These are phyloP conservation scores for Chlorociboria aeruginascens DNA, from an alignment of 495 filamentous ascomycete species.

Conservation along the genomic window DNA sequence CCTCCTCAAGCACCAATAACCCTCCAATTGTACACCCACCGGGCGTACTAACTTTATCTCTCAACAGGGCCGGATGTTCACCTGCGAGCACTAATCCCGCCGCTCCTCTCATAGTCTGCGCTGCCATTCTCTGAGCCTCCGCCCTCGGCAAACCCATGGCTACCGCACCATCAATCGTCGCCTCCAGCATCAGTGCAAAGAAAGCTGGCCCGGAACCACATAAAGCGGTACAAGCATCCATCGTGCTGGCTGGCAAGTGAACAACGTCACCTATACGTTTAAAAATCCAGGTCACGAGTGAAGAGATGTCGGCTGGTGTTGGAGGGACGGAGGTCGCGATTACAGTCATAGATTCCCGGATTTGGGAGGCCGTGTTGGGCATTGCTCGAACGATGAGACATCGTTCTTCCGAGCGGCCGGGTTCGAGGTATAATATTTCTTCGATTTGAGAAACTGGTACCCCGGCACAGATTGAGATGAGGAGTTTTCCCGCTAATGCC, in stretches of 20 bases:
- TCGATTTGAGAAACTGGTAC: conserved; percentile 54
- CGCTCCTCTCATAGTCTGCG: conserved; percentile 65
- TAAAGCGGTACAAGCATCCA: conserved; percentile 66
- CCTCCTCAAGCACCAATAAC: conserved; percentile 65
- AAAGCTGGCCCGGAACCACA: conserved; percentile 74
- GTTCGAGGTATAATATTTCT: conserved; percentile 38
- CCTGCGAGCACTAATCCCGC: conserved; percentile 62
- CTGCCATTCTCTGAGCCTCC: conserved; percentile 70
- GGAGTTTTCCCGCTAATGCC: conserved; percentile 63
- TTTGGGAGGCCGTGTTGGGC: conserved; percentile 62
- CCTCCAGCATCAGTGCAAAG: conserved; percentile 66
- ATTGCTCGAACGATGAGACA: conserved; percentile 62
- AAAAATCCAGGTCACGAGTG: conserved; percentile 70
- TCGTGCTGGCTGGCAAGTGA: conserved; percentile 23
- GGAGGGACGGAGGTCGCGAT: conserved; percentile 50
- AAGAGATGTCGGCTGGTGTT: conserved; percentile 33
- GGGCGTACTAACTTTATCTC: conserved; percentile 69
- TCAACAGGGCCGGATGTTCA: conserved; percentile 48
- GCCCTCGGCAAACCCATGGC: conserved; percentile 69
- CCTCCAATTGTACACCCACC: conserved; percentile 76
- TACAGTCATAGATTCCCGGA: conserved; percentile 74
- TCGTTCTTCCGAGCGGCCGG: conserved; percentile 14
- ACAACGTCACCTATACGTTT: conserved; percentile 31
- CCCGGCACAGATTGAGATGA: conserved; percentile 81
- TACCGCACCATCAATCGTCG: conserved; percentile 65